A percentile compares a stretch with the other conserved stretches of the same genome.
Evolutionary conservation across 2,329 filamentous ascomycete genomes (phyloP).

Genomic region (Cordyceps cateniannulata): DNA sequence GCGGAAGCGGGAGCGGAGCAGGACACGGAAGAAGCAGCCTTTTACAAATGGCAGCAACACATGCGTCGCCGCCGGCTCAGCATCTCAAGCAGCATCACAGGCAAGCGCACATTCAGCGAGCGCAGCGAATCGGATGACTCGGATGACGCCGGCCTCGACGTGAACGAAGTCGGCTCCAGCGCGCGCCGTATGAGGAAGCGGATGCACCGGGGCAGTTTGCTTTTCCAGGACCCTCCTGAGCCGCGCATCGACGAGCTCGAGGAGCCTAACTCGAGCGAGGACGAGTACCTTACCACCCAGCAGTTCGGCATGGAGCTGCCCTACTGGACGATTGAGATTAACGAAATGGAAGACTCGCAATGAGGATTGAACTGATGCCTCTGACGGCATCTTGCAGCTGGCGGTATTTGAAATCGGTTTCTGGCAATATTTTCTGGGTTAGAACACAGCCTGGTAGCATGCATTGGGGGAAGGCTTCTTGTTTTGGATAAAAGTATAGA

Average conservation of each 20-base stretch:
- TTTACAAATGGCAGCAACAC: conserved; percentile 35
- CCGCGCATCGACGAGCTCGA: conserved; percentile 48
- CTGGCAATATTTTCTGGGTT: not conserved
- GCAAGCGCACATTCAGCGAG: conserved; percentile 49
- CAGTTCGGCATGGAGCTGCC: conserved; percentile 41
- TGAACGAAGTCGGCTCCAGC: conserved; percentile 38
- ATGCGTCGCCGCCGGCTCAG: conserved; percentile 40
- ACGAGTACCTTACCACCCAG: conserved; percentile 34
- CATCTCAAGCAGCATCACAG: conserved; percentile 44
- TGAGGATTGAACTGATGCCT: not conserved
- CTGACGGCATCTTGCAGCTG: not conserved
- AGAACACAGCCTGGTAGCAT: not conserved
- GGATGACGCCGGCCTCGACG: conserved; percentile 32
- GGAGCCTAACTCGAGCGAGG: conserved; percentile 43
- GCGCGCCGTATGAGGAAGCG: conserved; percentile 42
- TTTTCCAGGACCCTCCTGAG: conserved; percentile 43
- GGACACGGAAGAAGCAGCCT: conserved; percentile 32
- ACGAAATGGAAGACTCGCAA: conserved; percentile 36
- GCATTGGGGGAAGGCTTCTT: not conserved
- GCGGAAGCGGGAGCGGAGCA: conserved; percentile 27
- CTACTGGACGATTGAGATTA: conserved; percentile 43
- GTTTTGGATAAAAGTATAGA: not conserved
- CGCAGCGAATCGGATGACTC: conserved; percentile 44
- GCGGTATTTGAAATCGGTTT: not conserved
- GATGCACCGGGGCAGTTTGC: conserved; percentile 39